Conservation (phyloP, 345 rosid genomes). For the Populus deltoides region DNA sequence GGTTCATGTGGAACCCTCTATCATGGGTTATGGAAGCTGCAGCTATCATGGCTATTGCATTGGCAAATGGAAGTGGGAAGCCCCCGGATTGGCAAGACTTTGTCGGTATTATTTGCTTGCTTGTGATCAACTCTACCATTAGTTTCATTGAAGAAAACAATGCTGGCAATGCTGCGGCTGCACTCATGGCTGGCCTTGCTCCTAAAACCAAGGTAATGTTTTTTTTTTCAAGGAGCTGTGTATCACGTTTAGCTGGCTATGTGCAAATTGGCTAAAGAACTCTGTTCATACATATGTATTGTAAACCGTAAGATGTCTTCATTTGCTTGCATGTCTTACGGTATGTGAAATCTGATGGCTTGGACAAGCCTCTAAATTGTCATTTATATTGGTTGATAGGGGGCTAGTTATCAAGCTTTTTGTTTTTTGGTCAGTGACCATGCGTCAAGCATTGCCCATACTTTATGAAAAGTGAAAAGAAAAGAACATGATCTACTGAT, state of each 20-base stretch:
- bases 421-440: neutral
- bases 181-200: constrained; percentile 32
- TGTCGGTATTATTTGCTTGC: constrained; percentile 25
- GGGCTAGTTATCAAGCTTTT: too few species aligned
- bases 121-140: constrained; percentile 32
- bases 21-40: constrained; percentile 38
- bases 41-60: constrained; percentile 30
- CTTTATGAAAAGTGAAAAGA: neutral
- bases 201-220: constrained; percentile 29
- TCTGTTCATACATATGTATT: neutral
- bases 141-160: constrained; percentile 37
- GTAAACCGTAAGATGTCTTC: neutral
- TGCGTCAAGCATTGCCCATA: neutral
- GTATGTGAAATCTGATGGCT: neutral
- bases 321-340: neutral
- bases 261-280: neutral
- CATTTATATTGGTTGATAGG: neutral
- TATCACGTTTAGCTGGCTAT: neutral
- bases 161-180: constrained; percentile 34
- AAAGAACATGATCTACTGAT: neutral
- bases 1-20: constrained; percentile 34
- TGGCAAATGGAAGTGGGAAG: constrained; percentile 25
- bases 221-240: neutral
- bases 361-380: too few species aligned
- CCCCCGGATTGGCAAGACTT: constrained; percentile 33